Base-by-base conservation (phyloP, 148 eudicot species). In the Vaccinium myrtillus region DNA sequence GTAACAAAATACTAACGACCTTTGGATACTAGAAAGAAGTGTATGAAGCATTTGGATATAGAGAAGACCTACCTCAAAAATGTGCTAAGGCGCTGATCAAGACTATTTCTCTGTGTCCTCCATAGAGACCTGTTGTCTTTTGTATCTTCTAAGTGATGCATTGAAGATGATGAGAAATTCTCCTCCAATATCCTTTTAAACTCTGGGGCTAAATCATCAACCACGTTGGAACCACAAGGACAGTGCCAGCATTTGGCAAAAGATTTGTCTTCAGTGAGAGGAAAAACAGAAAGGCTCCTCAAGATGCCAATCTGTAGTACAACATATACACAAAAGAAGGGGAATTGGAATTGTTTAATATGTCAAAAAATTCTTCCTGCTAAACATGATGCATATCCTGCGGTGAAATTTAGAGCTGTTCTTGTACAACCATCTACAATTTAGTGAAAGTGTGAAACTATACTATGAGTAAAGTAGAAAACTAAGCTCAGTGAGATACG, bases 151-250 rank as follows among this genome's bases (percentile, higher is more conserved):
- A 82, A 69, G 21, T 90, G 92, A 83, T 78, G 77, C 76, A 75
- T 85, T 39, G 93, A 90, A 69, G 95, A 93, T 36, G 96, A 94
- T 56, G 87, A 81, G 84, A 90, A 94, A 87, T 92, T 97, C 58
- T 88, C 91, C 81, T 87, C 91, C 79, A 97, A 83, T 85, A 97
- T 90, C 70, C 81, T 78, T 84, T 86, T 93, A 81, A 93, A 97
- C 13, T 81, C 78, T 30, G 99, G 98, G 84, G 94, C 98, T 56
- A 95, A 83, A 67, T 87, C 90, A 85, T 97, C 99, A 61, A 97
- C 87, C 55, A 92, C 88, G 77, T 90, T 89, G 88, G 89, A 85
- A 19, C 90, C 95, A 95, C 97, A 94, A 32, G 99, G 97, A 78
- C 95, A 92, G 48, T 81, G 85, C 97, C 97, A 95, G 67, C 79